Evolutionary conservation across 2,329 filamentous ascomycete species (phyloP), one percentile per base, ranked within the genome.

Genomic region (Diaporthe citriasiana): DNA sequence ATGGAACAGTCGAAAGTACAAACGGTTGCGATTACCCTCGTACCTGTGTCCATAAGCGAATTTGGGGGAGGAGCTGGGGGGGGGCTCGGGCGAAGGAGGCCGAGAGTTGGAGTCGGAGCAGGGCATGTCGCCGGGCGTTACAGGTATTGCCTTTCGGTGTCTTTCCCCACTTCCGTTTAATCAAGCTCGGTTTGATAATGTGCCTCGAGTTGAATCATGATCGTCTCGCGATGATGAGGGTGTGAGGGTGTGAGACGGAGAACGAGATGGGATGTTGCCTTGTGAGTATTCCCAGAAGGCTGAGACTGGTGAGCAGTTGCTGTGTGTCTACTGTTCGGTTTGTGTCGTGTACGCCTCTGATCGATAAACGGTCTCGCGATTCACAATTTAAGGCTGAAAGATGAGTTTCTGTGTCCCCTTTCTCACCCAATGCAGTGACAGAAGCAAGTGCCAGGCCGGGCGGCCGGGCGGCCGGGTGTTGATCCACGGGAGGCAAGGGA

Each of bases 401-500:
- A 22, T 27, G 15, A n/a, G 19, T 22, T 30, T 6, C 4, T 13
- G 55, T 38, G 55, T 25, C 55, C 55, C 10, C n/a, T 38, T 6
- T 30, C 45, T 47, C 1, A 25, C 25, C 15, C 38, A n/a, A 13
- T 27, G 13, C 42, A 8, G 30, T 25, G 22, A 51, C 60, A 38
- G 27, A 35, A 65, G 60, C 63, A 66, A 66, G 33, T 25, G 4
- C 33, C 19, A 25, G 45, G 22, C 30, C 22, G 17, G 17, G 19
- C 30, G 27, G n/a, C 17, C 25, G 57, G 9, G 17, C 57, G 57
- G 57, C 57, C 19, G 15, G 13, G 57, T 30, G 3, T 53, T 53
- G 47, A 50, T 65, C 60, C 27, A 35, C n/a, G 17, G 40, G 47
- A 68, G 63, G 42, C 63, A 66, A 53, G 45, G 63, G 63, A 66